Evolutionary conservation across 495 filamentous ascomycete species (phyloP).

Genomic region (Aspergillus baeticus): DNA sequence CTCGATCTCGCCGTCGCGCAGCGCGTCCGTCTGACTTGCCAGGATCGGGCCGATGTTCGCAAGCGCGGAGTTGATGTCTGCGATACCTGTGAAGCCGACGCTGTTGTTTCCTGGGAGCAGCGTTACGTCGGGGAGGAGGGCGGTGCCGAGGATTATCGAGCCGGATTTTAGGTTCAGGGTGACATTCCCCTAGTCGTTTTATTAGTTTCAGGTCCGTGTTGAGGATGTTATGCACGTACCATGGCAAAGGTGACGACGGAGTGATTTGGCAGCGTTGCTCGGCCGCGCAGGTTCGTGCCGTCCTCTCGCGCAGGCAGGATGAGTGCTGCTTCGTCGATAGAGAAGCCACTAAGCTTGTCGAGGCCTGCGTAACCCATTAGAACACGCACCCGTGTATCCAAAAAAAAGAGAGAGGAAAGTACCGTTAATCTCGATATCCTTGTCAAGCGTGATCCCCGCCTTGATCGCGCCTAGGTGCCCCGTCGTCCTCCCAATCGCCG

Average conservation of each 20-base stretch:
- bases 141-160: constrained; percentile 38
- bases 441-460: constrained; percentile 34
- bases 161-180: constrained; percentile 41
- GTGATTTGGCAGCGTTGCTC: constrained; percentile 43
- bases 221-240: constrained; percentile 7
- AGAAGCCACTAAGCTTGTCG: constrained; percentile 42
- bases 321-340: constrained; percentile 40
- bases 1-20: constrained; percentile 36
- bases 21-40: constrained; percentile 25
- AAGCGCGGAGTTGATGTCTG: constrained; percentile 17
- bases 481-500: constrained; percentile 31
- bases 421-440: constrained; percentile 36
- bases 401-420: neutral
- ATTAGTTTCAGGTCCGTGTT: neutral
- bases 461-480: constrained; percentile 38
- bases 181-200: constrained; percentile 34
- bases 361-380: constrained; percentile 23
- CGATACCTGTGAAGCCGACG: constrained; percentile 31
- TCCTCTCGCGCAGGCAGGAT: constrained; percentile 35
- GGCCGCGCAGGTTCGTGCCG: constrained; percentile 31
- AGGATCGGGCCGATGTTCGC: constrained; percentile 38
- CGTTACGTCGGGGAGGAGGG: constrained; percentile 37
- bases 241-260: constrained; percentile 46
- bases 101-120: constrained; percentile 48
- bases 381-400: no score